Conservation (phyloP, 495 filamentous ascomycete genomes). For the Hapsidospora chrysogenum region DNA sequence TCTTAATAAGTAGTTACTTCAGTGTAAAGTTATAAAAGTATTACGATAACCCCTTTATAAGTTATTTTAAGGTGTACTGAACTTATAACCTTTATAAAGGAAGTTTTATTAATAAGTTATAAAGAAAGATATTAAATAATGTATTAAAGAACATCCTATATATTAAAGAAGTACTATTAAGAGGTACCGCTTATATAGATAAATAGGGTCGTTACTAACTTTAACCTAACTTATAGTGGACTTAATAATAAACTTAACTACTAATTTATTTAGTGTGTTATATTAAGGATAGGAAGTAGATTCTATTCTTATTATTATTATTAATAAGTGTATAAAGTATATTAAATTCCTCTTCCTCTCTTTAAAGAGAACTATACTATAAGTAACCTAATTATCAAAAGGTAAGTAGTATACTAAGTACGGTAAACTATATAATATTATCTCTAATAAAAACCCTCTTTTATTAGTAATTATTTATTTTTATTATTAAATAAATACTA, state of each 20-base stretch:
- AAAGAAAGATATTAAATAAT: background rate
- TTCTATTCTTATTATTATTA: no score
- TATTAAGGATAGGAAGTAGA: no score
- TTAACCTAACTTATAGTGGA: background rate
- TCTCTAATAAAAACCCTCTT: background rate
- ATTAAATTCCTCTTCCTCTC: background rate
- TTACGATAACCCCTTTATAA: background rate
- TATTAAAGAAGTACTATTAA: background rate
- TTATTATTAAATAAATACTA: background rate
- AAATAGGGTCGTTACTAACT: background rate
- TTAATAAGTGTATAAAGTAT: background rate
- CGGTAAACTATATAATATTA: background rate
- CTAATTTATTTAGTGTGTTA: no score
- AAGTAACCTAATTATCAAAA: background rate
- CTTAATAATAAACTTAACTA: background rate
- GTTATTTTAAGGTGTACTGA: background rate
- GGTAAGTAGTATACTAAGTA: background rate
- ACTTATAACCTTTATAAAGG: background rate
- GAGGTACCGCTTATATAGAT: background rate
- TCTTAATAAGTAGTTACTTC: background rate
- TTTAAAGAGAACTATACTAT: background rate
- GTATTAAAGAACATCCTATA: no score
- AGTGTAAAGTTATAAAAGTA: background rate
- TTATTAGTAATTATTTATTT: background rate
- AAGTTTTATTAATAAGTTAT: background rate